These are phyloP conservation scores for Pulveroboletus sp. DNA, from an alignment of 768 basidiomycete species.

Conservation along the genomic window DNA sequence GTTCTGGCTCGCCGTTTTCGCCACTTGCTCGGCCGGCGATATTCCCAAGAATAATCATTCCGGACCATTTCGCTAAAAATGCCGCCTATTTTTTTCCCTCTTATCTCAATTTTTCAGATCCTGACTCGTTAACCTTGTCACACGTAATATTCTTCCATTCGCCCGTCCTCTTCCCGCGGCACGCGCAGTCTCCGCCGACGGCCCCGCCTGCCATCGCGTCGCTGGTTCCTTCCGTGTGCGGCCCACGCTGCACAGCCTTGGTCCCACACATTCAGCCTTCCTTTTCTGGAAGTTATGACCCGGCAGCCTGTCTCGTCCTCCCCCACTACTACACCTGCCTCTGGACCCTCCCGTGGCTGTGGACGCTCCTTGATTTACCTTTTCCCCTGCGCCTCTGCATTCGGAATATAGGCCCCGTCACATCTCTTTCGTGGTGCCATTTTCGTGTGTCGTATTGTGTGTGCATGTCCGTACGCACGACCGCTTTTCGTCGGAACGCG, in stretches of 20 bases:
- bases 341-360: slow-evolving; percentile 21
- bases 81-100: slow-evolving; percentile 29
- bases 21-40: slow-evolving; percentile 31
- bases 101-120: slow-evolving; percentile 30
- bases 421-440: slow-evolving; percentile 4
- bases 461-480: too few relatives aligned
- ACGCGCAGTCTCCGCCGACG: slow-evolving; percentile 32
- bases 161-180: slow-evolving; percentile 30
- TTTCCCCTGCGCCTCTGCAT: background rate
- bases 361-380: slow-evolving; percentile 27
- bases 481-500: too few relatives aligned
- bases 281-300: slow-evolving; percentile 23
- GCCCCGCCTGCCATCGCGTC: slow-evolving; percentile 13
- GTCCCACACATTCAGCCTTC: slow-evolving; percentile 24
- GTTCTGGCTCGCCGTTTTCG: slow-evolving; percentile 37
- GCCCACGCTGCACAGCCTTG: slow-evolving; percentile 7
- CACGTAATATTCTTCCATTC: slow-evolving; percentile 31
- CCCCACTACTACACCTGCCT: too few relatives aligned
- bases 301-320: slow-evolving; percentile 13
- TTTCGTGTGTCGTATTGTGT: background rate
- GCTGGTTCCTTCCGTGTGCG: slow-evolving; percentile 15
- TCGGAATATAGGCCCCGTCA: background rate
- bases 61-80: slow-evolving; percentile 29
- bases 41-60: slow-evolving; percentile 30
- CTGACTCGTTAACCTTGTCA: slow-evolving; percentile 30